These are phyloP conservation scores for Pleurotus ostreatus DNA, from an alignment of 768 basidiomycete species.

Conservation along the genomic window DNA sequence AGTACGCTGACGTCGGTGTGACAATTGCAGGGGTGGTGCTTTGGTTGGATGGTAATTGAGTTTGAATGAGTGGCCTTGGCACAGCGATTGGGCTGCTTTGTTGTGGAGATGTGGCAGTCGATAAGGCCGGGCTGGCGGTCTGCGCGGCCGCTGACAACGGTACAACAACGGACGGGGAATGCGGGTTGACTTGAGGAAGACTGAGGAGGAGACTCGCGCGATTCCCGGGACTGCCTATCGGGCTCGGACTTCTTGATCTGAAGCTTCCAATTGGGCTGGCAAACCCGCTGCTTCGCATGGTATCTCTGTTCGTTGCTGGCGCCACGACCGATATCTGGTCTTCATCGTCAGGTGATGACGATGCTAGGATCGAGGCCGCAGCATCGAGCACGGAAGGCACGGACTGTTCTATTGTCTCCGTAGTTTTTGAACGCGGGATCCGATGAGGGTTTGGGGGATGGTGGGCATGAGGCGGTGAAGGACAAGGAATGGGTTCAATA, in stretches of 20 bases:
- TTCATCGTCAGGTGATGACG: conserved; percentile 38
- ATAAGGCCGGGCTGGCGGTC: neutral
- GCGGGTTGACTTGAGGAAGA: conserved; percentile 35
- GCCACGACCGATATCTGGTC: conserved; percentile 64
- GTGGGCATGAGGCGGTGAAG: conserved; percentile 26
- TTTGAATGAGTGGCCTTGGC: conserved; percentile 9
- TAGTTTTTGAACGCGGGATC: conserved; percentile 65
- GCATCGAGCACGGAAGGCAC: conserved; percentile 85
- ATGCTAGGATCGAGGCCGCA: conserved; percentile 70
- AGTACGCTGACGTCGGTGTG: conserved; percentile 49
- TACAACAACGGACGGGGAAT: conserved; percentile 8
- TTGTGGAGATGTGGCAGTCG: neutral
- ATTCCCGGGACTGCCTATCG: conserved; percentile 31
- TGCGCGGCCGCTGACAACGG: conserved; percentile 7
- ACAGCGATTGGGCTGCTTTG: conserved; percentile 3
- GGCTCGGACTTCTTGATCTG: conserved; percentile 65
- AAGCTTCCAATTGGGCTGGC: conserved; percentile 69
- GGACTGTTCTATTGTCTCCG: conserved; percentile 72
- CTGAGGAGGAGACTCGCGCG: conserved; percentile 45
- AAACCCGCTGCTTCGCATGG: conserved; percentile 43
- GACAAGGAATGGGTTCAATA: conserved; percentile 61
- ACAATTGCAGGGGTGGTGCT: conserved; percentile 27
- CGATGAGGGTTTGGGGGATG: conserved; percentile 62
- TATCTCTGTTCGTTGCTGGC: conserved; percentile 30
- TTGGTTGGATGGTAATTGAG: conserved; percentile 4